These are phyloP conservation scores for Tephrocybe sp. DNA, from an alignment of 768 basidiomycete species.

Conservation along the genomic window DNA sequence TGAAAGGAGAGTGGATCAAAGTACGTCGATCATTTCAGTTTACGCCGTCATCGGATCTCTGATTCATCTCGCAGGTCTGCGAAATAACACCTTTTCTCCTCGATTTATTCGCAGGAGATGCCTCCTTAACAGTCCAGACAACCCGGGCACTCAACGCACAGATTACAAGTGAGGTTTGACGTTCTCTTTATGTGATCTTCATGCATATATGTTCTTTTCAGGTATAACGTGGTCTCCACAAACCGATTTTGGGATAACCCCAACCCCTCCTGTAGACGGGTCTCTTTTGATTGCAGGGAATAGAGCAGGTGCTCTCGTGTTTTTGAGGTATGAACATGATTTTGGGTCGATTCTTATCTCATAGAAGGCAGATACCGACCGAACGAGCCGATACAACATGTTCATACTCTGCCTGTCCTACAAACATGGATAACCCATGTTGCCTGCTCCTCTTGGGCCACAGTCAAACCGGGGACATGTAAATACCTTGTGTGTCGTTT, in stretches of 20 bases:
- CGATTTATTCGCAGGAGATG: slow-evolving; percentile 24
- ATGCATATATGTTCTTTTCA: slow-evolving; percentile 25
- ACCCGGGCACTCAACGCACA: slow-evolving; percentile 51
- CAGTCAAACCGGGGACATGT: slow-evolving; percentile 35
- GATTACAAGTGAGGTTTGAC: slow-evolving; percentile 34
- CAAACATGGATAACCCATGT: slow-evolving; percentile 67
- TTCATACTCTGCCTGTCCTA: slow-evolving; percentile 42
- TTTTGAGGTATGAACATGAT: slow-evolving; percentile 47
- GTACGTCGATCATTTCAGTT: slow-evolving; percentile 30
- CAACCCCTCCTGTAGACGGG: slow-evolving; percentile 49
- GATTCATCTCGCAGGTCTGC: slow-evolving; percentile 38
- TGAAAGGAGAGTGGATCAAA: slow-evolving; percentile 74
- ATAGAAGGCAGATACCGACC: slow-evolving; percentile 24
- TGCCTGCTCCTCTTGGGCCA: slow-evolving; percentile 58
- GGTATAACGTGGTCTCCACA: slow-evolving; percentile 73
- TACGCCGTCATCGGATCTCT: neutral
- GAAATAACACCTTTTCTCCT: slow-evolving; percentile 57
- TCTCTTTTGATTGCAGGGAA: slow-evolving; percentile 73
- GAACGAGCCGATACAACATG: slow-evolving; percentile 26
- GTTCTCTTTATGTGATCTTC: neutral
- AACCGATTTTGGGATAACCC: slow-evolving; percentile 52
- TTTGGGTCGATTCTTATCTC: neutral
- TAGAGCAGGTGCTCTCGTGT: slow-evolving; percentile 60
- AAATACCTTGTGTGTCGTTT: slow-evolving; percentile 2
- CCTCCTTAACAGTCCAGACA: slow-evolving; percentile 18